Percentiles rank a stretch among this genome's conserved stretches.
Conservation (phyloP, 495 filamentous ascomycete genomes). For the Aspergillus bertholletiae region DNA sequence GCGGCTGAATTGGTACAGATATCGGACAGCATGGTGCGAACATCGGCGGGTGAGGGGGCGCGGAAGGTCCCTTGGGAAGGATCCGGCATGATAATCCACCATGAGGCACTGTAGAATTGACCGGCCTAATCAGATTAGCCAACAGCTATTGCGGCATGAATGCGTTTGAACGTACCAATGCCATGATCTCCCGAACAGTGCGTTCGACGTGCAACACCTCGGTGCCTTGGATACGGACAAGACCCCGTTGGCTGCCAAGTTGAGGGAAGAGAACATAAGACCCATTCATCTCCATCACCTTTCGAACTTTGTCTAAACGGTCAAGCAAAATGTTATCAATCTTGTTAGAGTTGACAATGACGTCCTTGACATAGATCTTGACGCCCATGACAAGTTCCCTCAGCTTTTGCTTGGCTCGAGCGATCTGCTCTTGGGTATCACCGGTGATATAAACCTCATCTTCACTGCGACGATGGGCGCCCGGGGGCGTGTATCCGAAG, state of each 20-base stretch:
- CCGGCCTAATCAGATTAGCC: slow-evolving; percentile 60
- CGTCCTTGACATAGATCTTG: slow-evolving; percentile 88
- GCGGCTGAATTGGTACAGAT: slow-evolving; percentile 95
- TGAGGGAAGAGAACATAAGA: slow-evolving; percentile 88
- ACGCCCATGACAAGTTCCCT: slow-evolving; percentile 75
- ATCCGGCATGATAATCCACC: slow-evolving; percentile 85
- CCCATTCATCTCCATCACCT: slow-evolving; percentile 95
- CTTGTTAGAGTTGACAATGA: slow-evolving; percentile 78
- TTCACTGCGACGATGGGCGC: slow-evolving; percentile 72
- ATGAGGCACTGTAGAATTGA: slow-evolving; percentile 96
- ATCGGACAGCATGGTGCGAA: slow-evolving; percentile 86
- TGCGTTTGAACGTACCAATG: slow-evolving; percentile 55
- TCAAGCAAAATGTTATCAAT: slow-evolving; percentile 90
- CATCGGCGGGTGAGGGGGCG: slow-evolving; percentile 69
- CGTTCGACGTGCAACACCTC: slow-evolving; percentile 93
- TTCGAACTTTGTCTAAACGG: slow-evolving; percentile 91
- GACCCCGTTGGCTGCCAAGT: slow-evolving; percentile 72
- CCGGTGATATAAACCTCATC: slow-evolving; percentile 94
- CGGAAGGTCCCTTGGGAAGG: slow-evolving; percentile 53
- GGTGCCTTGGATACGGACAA: slow-evolving; percentile 84
- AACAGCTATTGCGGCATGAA: slow-evolving; percentile 12
- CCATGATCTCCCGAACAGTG: slow-evolving; percentile 92
- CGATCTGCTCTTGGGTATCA: slow-evolving; percentile 72
- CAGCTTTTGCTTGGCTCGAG: slow-evolving; percentile 81
- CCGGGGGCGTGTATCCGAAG: slow-evolving; percentile 81